Base-by-base conservation (phyloP, 169 alveolate genomes). In the Plasmodium cynomolgi region DNA sequence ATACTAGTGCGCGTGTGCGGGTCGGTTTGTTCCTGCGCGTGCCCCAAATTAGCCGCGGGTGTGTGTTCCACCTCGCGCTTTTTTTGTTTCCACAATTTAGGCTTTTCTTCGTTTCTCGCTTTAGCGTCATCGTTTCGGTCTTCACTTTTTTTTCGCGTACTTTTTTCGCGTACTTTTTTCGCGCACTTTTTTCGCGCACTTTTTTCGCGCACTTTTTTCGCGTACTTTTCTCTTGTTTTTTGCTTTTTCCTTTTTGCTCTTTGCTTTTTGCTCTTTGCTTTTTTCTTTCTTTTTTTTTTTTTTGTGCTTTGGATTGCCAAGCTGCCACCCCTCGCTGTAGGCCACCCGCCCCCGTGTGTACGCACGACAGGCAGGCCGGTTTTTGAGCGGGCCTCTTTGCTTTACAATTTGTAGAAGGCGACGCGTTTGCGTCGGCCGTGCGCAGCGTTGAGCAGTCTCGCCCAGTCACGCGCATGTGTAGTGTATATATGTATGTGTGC, bases 261-360 rank as follows among this genome's bases (percentile, higher is more conserved):
- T 33, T 83, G 41, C 20, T 50, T 29, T 6, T 8, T 72, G 20
- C 50, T 31, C 62, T 84, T 33, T 31, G 44, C 47, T 37, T 84
- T 71, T 68, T 84, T 82, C 58, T 54, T 68, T 84, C 17, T 71
- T 84, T 84, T 84, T 56, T 82, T 56, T 82, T 83, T 82, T 82
- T 50, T 83, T n/a, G 33, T 41, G 58, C 72, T 81, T 39, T 33
- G 31, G 56, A 50, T 44, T 44, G 39, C 41, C 54, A 44, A 44
- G 54, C 54, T 44, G 17, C 54, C 17, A 44, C 1, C 54, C 17
- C 15, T 44, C 54, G 1, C 0, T 44, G 54, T 44, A 44, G 54
- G 54, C 54, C 9, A 58, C 31, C 23, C 31, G 11, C 8, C 8
- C 31, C 2, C 29, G 74, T 58, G 33, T 58, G 31, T 23, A n/a